Conservation (phyloP, 768 basidiomycete genomes). For the Auriculariales sp. region DNA sequence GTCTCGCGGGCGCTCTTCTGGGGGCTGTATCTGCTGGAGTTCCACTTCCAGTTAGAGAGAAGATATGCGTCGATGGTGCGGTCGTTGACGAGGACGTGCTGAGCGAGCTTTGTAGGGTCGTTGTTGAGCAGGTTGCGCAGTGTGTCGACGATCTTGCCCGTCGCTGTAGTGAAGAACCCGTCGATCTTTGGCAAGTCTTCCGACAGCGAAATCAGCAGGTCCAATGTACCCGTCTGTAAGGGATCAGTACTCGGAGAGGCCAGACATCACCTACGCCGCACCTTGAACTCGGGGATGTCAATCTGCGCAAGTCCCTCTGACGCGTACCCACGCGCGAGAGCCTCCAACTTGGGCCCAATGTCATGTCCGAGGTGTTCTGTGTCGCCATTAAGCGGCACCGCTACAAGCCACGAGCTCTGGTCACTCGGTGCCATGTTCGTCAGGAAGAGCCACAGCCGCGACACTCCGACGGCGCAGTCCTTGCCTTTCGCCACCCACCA, state of each 20-base stretch:
- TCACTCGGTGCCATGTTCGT: constrained; percentile 34
- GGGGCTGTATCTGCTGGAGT: constrained; percentile 76
- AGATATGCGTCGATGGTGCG: constrained; percentile 65
- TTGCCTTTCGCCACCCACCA: not conserved
- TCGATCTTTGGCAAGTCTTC: constrained; percentile 92
- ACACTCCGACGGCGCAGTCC: not conserved
- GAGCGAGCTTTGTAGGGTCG: constrained; percentile 57
- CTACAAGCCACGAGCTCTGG: constrained; percentile 86
- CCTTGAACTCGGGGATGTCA: constrained; percentile 83
- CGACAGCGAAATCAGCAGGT: constrained; percentile 73
- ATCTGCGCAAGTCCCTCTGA: constrained; percentile 44
- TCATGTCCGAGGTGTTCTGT: constrained; percentile 61
- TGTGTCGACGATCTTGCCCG: constrained; percentile 90
- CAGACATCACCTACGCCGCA: constrained; percentile 16
- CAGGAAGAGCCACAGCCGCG: not conserved
- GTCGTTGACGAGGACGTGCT: constrained; percentile 73
- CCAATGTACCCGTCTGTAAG: constrained; percentile 81
- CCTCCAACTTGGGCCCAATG: constrained; percentile 40
- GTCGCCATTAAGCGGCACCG: constrained; percentile 78
- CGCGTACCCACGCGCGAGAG: constrained; percentile 31
- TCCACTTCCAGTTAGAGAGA: constrained; percentile 81
- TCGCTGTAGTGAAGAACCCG: constrained; percentile 65
- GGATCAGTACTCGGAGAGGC: not conserved
- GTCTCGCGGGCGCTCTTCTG: constrained; percentile 74
- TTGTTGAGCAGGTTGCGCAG: constrained; percentile 83